Percentiles rank a stretch among this genome's conserved stretches.
Conservation (phyloP, 2,329 filamentous ascomycete species). For the Knoxdaviesia proteae region DNA sequence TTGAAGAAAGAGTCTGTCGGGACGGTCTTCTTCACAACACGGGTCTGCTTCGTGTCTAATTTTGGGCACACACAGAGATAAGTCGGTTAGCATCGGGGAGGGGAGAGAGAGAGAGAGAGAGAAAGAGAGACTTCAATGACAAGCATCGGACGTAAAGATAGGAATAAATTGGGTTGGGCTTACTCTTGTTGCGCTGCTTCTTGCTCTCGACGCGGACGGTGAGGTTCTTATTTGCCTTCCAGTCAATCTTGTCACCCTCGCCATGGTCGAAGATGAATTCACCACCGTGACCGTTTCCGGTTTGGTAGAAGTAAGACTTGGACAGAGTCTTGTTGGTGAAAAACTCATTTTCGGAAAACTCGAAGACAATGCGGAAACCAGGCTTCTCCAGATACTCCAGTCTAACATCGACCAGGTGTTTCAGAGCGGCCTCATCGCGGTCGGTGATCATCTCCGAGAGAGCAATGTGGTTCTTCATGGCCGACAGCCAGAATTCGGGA, state of each 20-base stretch:
- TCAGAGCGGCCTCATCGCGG: conserved; percentile 82
- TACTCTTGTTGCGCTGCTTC: conserved; percentile 99
- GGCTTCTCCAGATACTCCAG: conserved; percentile 99
- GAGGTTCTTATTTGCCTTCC: conserved; percentile 82
- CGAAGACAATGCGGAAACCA: conserved; percentile 95
- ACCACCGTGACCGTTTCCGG: conserved; percentile 93
- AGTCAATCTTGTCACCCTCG: conserved; percentile 93
- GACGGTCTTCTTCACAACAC: conserved; percentile 96
- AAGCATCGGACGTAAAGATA: neutral
- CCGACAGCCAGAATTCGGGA: conserved; percentile 97
- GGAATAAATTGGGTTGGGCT: conserved; percentile 9
- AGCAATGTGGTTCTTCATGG: conserved; percentile 98
- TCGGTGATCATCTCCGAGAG: conserved; percentile 98
- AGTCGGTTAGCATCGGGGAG: neutral
- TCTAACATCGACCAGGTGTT: conserved; percentile 75
- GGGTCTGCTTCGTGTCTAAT: conserved; percentile 93
- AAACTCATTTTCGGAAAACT: conserved; percentile 86
- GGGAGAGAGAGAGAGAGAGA: neutral
- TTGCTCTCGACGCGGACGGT: conserved; percentile 94
- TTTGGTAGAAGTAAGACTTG: conserved; percentile 98
- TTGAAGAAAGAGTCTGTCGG: conserved; percentile 98
- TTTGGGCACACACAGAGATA: neutral
- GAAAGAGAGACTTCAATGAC: neutral
- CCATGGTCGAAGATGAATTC: conserved; percentile 99
- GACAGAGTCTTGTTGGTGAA: conserved; percentile 95